These are phyloP conservation scores for Claviceps arundinis DNA, from an alignment of 2,329 filamentous ascomycete genomes.

Conservation along the genomic window DNA sequence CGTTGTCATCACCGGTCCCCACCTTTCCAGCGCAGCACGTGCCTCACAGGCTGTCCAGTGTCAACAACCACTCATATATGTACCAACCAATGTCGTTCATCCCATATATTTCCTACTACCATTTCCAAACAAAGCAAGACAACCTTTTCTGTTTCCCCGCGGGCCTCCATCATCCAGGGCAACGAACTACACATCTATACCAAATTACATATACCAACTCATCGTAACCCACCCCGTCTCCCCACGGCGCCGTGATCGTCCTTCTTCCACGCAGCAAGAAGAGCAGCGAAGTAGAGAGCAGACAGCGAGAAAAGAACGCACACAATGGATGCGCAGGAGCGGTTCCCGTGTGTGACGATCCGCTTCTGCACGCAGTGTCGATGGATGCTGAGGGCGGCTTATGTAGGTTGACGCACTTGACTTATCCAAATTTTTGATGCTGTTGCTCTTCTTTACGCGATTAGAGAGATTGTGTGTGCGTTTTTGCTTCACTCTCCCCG, in stretches of 20 bases:
- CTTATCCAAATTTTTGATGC: no score
- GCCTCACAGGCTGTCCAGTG: not conserved
- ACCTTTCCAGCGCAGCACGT: not conserved
- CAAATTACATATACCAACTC: no score
- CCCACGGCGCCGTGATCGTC: no score
- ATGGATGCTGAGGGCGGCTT: conserved; percentile 80
- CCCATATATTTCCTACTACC: not conserved
- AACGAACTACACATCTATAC: no score
- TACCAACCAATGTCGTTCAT: not conserved
- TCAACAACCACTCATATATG: not conserved
- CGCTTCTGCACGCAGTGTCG: conserved; percentile 88
- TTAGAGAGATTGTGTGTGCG: no score
- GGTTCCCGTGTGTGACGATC: conserved; percentile 49
- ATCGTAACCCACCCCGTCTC: no score
- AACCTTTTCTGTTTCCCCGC: no score
- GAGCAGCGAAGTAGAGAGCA: not conserved
- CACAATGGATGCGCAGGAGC: not conserved
- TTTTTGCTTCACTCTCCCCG: no score
- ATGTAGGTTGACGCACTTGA: conserved; percentile 39
- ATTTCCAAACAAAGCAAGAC: no score
- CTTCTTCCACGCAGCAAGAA: not conserved
- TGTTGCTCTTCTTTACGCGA: no score
- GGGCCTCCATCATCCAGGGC: no score
- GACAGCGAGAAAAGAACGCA: not conserved
- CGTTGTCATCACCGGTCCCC: not conserved